These are phyloP conservation scores for Taphrina populina DNA, from an alignment of 1,139 yeast species.

Conservation along the genomic window DNA sequence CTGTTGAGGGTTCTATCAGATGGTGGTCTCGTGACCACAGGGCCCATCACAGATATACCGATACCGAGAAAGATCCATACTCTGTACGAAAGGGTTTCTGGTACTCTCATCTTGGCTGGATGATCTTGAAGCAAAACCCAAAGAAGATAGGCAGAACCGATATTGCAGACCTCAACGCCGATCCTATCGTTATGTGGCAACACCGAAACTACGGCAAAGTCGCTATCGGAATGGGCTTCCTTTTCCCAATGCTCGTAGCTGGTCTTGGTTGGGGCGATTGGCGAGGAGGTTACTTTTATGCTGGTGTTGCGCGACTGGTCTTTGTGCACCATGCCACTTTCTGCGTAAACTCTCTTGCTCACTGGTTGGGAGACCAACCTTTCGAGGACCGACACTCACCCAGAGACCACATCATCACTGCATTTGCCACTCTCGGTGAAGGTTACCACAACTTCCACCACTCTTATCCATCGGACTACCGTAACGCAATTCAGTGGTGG, in stretches of 20 bases:
- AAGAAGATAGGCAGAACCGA: slow-evolving; percentile 94
- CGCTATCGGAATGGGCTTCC: slow-evolving; percentile 65
- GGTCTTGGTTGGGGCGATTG: slow-evolving; percentile 85
- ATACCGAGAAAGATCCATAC: slow-evolving; percentile 94
- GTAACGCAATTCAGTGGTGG: slow-evolving; percentile 97
- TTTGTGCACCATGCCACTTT: slow-evolving; percentile 95
- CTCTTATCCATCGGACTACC: slow-evolving; percentile 97
- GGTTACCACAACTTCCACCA: slow-evolving; percentile 99
- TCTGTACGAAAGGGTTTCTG: slow-evolving; percentile 95
- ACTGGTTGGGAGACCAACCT: slow-evolving; percentile 97
- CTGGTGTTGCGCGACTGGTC: slow-evolving; percentile 79
- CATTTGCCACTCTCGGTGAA: slow-evolving; percentile 94
- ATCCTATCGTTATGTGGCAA: slow-evolving; percentile 87
- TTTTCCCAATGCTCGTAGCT: slow-evolving; percentile 73
- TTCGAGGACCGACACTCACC: slow-evolving; percentile 95
- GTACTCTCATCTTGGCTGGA: slow-evolving; percentile 98
- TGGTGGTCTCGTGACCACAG: slow-evolving; percentile 99
- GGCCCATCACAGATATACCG: slow-evolving; percentile 96
- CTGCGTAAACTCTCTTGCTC: slow-evolving; percentile 97
- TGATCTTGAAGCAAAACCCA: slow-evolving; percentile 91
- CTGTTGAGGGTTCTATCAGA: slow-evolving; percentile 94
- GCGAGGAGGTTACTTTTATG: slow-evolving; percentile 89
- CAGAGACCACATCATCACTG: slow-evolving; percentile 91
- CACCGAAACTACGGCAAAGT: slow-evolving; percentile 81
- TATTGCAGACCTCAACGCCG: slow-evolving; percentile 84